These are phyloP conservation scores for Amorphotheca resinae DNA, from an alignment of 495 filamentous ascomycete genomes.

Conservation along the genomic window DNA sequence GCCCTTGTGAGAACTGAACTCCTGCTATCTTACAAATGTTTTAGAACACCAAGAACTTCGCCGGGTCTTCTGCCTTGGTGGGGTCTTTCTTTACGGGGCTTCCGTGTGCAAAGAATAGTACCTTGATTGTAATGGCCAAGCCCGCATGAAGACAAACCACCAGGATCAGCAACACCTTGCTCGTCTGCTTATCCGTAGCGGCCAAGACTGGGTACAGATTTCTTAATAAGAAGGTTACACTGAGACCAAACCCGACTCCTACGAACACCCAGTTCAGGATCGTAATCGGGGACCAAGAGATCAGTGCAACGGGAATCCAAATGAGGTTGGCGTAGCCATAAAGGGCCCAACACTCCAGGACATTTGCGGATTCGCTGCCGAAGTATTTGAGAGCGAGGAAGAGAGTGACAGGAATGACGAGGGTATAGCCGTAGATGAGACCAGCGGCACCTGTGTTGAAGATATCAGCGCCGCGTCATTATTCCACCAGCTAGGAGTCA, in stretches of 20 bases:
- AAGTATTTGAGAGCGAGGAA: conserved; percentile 92
- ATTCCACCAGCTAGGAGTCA: conserved; percentile 11
- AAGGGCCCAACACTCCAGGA: conserved; percentile 86
- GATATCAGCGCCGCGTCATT: conserved; percentile 1
- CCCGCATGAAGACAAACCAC: conserved; percentile 80
- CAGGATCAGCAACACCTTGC: conserved; percentile 72
- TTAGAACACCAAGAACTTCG: conserved; percentile 11
- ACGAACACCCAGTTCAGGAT: conserved; percentile 92
- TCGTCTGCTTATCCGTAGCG: conserved; percentile 83
- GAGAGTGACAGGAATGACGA: conserved; percentile 65
- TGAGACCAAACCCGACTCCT: conserved; percentile 74
- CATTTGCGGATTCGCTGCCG: conserved; percentile 72
- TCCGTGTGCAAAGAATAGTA: conserved; percentile 84
- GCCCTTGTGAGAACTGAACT: no score
- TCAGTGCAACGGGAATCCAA: conserved; percentile 89
- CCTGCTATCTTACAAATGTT: neutral
- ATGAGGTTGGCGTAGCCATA: conserved; percentile 94
- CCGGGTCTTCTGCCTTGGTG: conserved; percentile 20
- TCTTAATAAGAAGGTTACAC: conserved; percentile 73
- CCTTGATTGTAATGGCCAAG: conserved; percentile 83
- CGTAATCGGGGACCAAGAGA: conserved; percentile 73
- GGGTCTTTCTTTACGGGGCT: conserved; percentile 48
- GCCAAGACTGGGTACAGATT: conserved; percentile 91
- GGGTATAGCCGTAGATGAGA: conserved; percentile 87
- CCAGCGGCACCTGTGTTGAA: conserved; percentile 61